A percentile compares a stretch with the other conserved stretches of the same genome.
These are phyloP conservation scores for Exsudoporus floridanus DNA, from an alignment of 1,284 basidiomycete species.

Conservation along the genomic window DNA sequence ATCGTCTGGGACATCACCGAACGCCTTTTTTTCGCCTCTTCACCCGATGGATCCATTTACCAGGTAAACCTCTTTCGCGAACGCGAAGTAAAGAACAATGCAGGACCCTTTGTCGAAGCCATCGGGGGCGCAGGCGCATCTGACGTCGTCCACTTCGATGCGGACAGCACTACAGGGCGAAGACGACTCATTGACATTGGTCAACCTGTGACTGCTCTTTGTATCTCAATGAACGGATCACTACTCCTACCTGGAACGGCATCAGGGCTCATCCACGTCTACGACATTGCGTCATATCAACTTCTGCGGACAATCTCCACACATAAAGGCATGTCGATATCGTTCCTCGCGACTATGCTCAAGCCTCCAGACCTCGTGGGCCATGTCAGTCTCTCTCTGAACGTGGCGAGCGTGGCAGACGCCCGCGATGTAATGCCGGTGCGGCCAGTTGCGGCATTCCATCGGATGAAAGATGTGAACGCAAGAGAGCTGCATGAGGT, in stretches of 20 bases:
- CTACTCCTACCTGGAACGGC: slow-evolving; percentile 75
- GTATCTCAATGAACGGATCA: slow-evolving; percentile 79
- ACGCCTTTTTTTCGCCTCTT: slow-evolving; percentile 84
- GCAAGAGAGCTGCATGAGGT: slow-evolving; percentile 68
- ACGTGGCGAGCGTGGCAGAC: slow-evolving; percentile 44
- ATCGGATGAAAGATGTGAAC: slow-evolving; percentile 66
- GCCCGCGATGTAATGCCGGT: slow-evolving; percentile 60
- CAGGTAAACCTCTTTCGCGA: slow-evolving; percentile 81
- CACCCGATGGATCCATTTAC: slow-evolving; percentile 68
- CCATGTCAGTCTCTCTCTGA: slow-evolving; percentile 61
- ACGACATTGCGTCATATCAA: slow-evolving; percentile 90
- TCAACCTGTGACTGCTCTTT: slow-evolving; percentile 66
- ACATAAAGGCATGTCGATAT: slow-evolving; percentile 72
- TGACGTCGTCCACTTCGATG: slow-evolving; percentile 66
- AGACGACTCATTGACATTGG: slow-evolving; percentile 63
- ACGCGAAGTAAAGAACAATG: slow-evolving; percentile 46
- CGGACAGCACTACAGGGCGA: slow-evolving; percentile 41
- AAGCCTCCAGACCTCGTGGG: slow-evolving; percentile 83
- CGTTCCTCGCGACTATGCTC: slow-evolving; percentile 72
- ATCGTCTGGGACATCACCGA: slow-evolving; percentile 83
- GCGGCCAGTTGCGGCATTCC: slow-evolving; percentile 66
- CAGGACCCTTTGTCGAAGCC: slow-evolving; percentile 58
- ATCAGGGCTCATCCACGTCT: slow-evolving; percentile 75
- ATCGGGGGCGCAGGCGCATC: slow-evolving; percentile 72
- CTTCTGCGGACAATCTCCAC: slow-evolving; percentile 76